Evolutionary conservation across 2,329 filamentous ascomycete species (phyloP).

Genomic region (Arthrobotrys entomopaga): DNA sequence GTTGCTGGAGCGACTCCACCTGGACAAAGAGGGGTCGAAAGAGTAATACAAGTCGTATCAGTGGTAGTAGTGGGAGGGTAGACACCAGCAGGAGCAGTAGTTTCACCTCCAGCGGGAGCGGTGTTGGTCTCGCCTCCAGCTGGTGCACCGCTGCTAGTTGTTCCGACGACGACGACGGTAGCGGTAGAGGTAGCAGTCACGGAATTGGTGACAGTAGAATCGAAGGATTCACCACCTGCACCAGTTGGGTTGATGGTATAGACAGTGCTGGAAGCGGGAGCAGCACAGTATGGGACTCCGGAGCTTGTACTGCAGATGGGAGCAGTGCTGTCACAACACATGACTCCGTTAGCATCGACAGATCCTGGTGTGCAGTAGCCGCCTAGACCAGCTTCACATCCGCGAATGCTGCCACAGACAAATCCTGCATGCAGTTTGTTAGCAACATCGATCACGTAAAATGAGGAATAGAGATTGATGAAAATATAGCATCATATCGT

Average conservation of each 20-base stretch:
- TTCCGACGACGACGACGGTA: slow-evolving; percentile 16
- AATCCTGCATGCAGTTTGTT: slow-evolving; percentile 25
- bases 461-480: no score
- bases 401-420: slow-evolving; percentile 37
- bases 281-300: slow-evolving; percentile 48
- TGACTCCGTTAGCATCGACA: slow-evolving; percentile 29
- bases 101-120: slow-evolving; percentile 7
- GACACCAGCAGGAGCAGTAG: not conserved
- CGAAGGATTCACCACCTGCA: slow-evolving; percentile 15
- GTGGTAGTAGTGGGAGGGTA: slow-evolving; percentile 5
- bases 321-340: slow-evolving; percentile 44
- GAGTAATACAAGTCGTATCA: slow-evolving; percentile 20
- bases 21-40: slow-evolving; percentile 42
- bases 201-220: slow-evolving; percentile 32
- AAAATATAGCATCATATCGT: no score
- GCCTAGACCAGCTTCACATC: slow-evolving; percentile 30
- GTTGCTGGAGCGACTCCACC: slow-evolving; percentile 38
- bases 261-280: slow-evolving; percentile 36
- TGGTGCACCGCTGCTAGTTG: slow-evolving; percentile 16
- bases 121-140: slow-evolving; percentile 6
- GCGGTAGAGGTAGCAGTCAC: slow-evolving; percentile 14
- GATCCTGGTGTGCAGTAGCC: slow-evolving; percentile 38
- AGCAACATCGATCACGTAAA: not conserved
- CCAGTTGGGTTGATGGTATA: slow-evolving; percentile 33
- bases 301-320: slow-evolving; percentile 49